phyloP scores from a whole-genome alignment of 352 stramenopile species.

The Phytopythium litorale region DNA sequence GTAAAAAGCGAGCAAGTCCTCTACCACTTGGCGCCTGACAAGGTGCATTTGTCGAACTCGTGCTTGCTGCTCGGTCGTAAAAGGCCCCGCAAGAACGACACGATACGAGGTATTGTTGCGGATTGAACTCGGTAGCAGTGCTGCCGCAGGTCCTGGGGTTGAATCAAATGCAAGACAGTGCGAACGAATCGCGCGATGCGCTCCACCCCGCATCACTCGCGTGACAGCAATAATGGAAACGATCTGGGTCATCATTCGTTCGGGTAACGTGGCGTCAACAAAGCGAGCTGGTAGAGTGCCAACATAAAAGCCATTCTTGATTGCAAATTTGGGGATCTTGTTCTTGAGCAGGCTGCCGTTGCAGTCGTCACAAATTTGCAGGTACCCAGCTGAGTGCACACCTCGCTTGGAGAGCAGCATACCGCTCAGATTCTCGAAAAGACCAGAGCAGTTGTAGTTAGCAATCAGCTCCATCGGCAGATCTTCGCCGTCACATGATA shows the following conservation, averaged over 20 bases:
- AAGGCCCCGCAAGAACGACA: slow-evolving; percentile 17
- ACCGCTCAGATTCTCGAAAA: not conserved
- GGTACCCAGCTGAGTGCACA: not conserved
- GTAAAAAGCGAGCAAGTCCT: not conserved
- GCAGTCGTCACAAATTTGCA: slow-evolving; percentile 6
- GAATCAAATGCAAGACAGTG: slow-evolving; percentile 19
- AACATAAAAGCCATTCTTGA: slow-evolving; percentile 23
- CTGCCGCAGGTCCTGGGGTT: slow-evolving; percentile 13
- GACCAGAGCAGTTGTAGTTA: slow-evolving; percentile 1
- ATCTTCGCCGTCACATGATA: not conserved
- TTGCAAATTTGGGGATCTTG: slow-evolving; percentile 15
- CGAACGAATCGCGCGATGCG: slow-evolving; percentile 10
- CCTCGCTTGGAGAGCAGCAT: slow-evolving; percentile 10
- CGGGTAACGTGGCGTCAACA: not conserved
- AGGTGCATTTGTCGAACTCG: slow-evolving; percentile 11
- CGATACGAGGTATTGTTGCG: slow-evolving; percentile 8
- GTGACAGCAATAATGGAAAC: not conserved
- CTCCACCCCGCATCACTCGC: slow-evolving; percentile 14
- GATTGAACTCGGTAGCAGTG: slow-evolving; percentile 12
- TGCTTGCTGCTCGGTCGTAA: slow-evolving; percentile 11
- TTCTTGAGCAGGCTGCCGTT: slow-evolving; percentile 3
- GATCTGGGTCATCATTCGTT: slow-evolving; percentile 13
- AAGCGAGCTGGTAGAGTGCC: not conserved
- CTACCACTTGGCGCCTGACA: not conserved
- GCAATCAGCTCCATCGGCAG: not conserved